Conservation (phyloP, 805 yeast species). For the Ogataea zsoltii region DNA sequence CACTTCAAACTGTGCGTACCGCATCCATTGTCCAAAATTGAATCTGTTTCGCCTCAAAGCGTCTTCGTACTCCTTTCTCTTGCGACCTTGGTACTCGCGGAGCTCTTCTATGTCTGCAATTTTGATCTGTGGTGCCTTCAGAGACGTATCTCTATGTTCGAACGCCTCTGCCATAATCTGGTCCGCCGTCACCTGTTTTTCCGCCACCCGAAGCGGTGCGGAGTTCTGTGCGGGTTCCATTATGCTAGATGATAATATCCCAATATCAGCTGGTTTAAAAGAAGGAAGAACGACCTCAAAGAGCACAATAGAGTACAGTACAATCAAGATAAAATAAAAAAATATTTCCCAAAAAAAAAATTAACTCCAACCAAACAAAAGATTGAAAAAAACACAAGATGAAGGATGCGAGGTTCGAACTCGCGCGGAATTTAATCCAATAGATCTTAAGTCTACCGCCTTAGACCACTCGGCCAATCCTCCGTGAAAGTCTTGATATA, state of each 20-base stretch:
- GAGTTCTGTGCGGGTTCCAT: slow-evolving; percentile 26
- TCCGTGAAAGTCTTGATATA: slow-evolving; percentile 7
- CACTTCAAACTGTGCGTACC: slow-evolving; percentile 87
- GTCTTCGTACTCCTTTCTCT: slow-evolving; percentile 80
- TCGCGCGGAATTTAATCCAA: slow-evolving; percentile 20
- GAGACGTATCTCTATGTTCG: slow-evolving; percentile 43
- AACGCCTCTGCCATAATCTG: slow-evolving; percentile 64
- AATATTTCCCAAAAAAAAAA: background rate
- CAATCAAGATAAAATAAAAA: background rate
- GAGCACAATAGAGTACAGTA: too few species aligned
- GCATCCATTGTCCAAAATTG: slow-evolving; percentile 84
- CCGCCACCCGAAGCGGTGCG: slow-evolving; percentile 36
- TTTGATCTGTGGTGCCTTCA: slow-evolving; percentile 44
- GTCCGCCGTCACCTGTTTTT: slow-evolving; percentile 62
- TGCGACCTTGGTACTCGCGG: slow-evolving; percentile 69
- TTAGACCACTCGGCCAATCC: slow-evolving; percentile 23
- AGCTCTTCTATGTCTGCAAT: slow-evolving; percentile 80
- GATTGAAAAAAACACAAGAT: background rate
- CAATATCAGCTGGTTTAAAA: too few species aligned
- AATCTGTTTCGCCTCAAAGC: slow-evolving; percentile 83
- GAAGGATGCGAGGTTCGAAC: slow-evolving; percentile 23
- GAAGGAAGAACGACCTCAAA: too few species aligned
- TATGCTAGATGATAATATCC: too few species aligned
- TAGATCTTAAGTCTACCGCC: slow-evolving; percentile 22
- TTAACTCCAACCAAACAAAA: background rate